A percentile compares a stretch with the other conserved stretches of the same genome.
Conservation (phyloP, 495 filamentous ascomycete species). For the Lepidopterella palustris region DNA sequence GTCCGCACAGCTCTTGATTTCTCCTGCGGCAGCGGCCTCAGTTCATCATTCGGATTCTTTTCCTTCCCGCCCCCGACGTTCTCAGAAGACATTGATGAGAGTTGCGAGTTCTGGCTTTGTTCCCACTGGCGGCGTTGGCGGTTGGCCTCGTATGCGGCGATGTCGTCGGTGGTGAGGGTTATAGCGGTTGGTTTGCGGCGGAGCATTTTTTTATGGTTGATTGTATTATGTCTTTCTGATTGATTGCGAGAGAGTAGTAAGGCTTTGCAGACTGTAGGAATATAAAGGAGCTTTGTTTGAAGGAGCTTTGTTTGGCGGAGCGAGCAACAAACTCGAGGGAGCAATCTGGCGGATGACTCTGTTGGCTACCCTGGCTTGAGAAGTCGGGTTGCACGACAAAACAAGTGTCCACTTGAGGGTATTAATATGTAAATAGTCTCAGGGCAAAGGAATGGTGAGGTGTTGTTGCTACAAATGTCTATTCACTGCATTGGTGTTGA, state of each 20-base stretch:
- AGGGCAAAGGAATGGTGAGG: background rate
- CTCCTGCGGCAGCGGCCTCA: constrained; percentile 51
- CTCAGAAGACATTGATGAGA: background rate
- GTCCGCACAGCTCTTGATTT: constrained; percentile 46
- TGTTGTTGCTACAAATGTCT: background rate
- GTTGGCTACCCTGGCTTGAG: no score
- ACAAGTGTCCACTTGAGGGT: no score
- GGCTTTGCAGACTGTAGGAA: no score
- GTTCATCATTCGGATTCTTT: constrained; percentile 51
- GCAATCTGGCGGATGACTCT: no score
- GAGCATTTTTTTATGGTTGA: constrained; percentile 13
- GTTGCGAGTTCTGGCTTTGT: background rate
- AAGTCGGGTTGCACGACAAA: no score
- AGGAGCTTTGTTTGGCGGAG: no score
- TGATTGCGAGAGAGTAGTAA: no score
- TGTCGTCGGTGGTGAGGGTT: constrained; percentile 25
- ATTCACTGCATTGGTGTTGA: background rate
- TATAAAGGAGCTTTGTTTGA: no score
- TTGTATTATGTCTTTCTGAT: background rate
- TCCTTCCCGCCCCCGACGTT: background rate
- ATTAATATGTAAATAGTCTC: background rate
- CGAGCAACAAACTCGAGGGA: no score
- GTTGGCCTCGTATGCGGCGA: constrained; percentile 19
- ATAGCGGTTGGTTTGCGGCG: constrained; percentile 25
- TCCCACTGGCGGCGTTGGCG: constrained; percentile 11